A percentile compares a stretch with the other conserved stretches of the same genome.
These are phyloP conservation scores for Monascus ruber DNA, from an alignment of 2,329 filamentous ascomycete genomes.

Conservation along the genomic window DNA sequence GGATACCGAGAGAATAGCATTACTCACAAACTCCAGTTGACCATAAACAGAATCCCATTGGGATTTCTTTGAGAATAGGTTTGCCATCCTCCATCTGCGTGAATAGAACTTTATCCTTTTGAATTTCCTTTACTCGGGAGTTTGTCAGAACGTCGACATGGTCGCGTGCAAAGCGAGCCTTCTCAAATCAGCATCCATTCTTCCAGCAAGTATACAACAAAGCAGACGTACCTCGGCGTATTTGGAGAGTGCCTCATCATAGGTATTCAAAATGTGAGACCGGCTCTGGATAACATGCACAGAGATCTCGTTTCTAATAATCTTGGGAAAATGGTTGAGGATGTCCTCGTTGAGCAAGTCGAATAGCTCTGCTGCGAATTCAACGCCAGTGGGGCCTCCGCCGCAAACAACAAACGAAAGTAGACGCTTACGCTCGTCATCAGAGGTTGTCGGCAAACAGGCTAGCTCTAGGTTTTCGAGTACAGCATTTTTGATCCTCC, in stretches of 20 bases:
- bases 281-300: constrained; percentile 94
- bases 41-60: constrained; percentile 94
- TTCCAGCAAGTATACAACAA: background rate
- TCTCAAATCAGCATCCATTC: constrained; percentile 3
- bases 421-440: constrained; percentile 75
- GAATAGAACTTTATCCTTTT: constrained; percentile 73
- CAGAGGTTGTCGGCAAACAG: constrained; percentile 81
- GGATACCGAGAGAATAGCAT: background rate
- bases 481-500: constrained; percentile 76
- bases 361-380: constrained; percentile 92
- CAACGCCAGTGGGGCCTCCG: constrained; percentile 89
- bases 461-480: constrained; percentile 82
- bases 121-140: constrained; percentile 82
- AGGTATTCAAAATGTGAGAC: constrained; percentile 92
- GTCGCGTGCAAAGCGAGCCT: constrained; percentile 76
- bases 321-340: constrained; percentile 66
- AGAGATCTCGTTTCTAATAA: constrained; percentile 94
- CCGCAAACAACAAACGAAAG: constrained; percentile 95
- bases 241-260: constrained; percentile 84
- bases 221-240: constrained; percentile 59
- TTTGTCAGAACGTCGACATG: constrained; percentile 87
- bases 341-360: constrained; percentile 95
- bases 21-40: constrained; percentile 69
- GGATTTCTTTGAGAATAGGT: constrained; percentile 77
- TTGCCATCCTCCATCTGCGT: constrained; percentile 70